Evolutionary conservation across 805 yeast species (phyloP).

Genomic region (Lipomyces yamanashiensis): DNA sequence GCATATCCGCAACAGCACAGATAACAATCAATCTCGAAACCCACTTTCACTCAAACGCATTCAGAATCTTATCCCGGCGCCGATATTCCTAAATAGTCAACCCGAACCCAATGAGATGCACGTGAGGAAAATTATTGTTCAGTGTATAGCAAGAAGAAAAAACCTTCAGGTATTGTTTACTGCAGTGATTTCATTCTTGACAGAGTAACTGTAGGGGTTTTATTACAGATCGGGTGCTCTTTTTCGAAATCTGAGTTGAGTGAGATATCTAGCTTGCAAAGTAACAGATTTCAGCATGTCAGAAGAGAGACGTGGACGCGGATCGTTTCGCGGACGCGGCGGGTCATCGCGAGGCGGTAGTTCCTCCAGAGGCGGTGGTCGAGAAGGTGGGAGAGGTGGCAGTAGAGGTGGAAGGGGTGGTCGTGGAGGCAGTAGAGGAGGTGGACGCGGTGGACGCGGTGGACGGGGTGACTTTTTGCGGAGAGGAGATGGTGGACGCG

Average conservation of each 20-base stretch:
- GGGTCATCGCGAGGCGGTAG: constrained; percentile 14
- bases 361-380: neutral
- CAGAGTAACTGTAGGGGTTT: too few relatives aligned
- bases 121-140: neutral
- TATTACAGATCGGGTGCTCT: too few relatives aligned
- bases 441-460: too few relatives aligned
- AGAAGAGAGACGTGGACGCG: neutral
- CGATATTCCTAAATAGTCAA: neutral
- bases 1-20: too few relatives aligned
- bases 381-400: constrained; percentile 2
- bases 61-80: too few relatives aligned
- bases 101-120: constrained; percentile 1
- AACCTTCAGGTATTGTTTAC: neutral
- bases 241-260: too few relatives aligned
- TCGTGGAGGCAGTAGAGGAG: neutral
- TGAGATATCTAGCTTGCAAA: neutral
- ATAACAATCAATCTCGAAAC: too few relatives aligned
- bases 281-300: neutral
- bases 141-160: neutral
- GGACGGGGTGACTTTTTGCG: neutral
- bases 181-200: too few relatives aligned
- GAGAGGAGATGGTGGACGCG: neutral
- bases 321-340: constrained; percentile 7
- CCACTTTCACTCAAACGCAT: too few relatives aligned
- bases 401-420: neutral